Evolutionary conservation across 352 stramenopile species (phyloP), one percentile per base, ranked within the genome.

Genomic region (Phytophthora pinifolia): DNA sequence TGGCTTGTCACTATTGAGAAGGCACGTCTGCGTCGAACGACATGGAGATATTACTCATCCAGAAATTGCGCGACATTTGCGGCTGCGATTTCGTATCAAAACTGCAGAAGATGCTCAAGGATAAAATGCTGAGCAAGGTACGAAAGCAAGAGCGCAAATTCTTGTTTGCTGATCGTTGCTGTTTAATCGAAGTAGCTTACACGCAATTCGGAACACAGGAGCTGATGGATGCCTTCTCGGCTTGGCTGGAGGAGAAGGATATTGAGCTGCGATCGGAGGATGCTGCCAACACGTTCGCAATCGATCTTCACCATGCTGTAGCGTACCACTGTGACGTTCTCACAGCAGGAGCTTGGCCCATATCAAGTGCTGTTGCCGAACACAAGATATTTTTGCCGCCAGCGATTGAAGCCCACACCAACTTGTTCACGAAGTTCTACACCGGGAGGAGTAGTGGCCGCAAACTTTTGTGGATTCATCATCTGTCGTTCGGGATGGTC

Each of bases 61-160:
- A 90, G 35, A 94, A 94, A 45, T 55, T 94, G 33, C 82, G 85
- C 13, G 83, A 94, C 29, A 89, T 92, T 49, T 94, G 85, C 47
- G 85, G 85, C 12, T 81, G 75, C 35, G 85, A 94, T 47, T 94
- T 94, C 33, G 85, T 94, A 9, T 93, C 85, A 22, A 94, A 94
- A 65, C 56, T 94, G 9, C 85, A 94, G 44, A 94, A 94, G 53
- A 94, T 94, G 85, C 60, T 92, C 29, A 89, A 91, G 43, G 85
- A 94, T 59, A 94, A 94, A 51, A 60, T 90, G 46, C 33, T 92
- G 36, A 92, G 82, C 81, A 88, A 88, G 65, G 85, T 94, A 49
- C 18, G 14, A 6, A 12, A 31, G 33, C n/a, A 9, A 31, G 17
- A 32, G n/a, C 22, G 46, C 9, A 2, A 37, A 30, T 9, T 2